A percentile compares a stretch with the other conserved stretches of the same genome.
phyloP scores from a whole-genome alignment of 306 rosid genomes.

The Gastrolobium bilobum region DNA sequence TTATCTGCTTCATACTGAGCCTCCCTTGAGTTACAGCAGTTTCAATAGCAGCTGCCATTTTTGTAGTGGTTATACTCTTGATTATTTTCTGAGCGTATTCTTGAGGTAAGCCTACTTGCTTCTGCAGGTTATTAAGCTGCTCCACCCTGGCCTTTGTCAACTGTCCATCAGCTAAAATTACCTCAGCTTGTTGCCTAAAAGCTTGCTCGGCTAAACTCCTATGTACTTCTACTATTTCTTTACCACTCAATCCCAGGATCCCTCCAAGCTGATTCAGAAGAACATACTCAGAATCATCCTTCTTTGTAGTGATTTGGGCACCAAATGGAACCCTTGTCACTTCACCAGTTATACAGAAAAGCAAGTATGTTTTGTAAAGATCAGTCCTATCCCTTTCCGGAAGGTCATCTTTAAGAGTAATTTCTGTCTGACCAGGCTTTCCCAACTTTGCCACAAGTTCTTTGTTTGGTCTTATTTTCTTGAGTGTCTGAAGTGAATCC shows the following conservation, averaged over 20 bases:
- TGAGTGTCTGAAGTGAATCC: constrained; percentile 81
- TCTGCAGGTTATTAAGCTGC: constrained; percentile 83
- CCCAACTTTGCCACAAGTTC: constrained; percentile 77
- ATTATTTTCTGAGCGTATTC: constrained; percentile 95
- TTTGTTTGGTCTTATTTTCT: constrained; percentile 74
- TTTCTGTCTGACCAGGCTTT: constrained; percentile 93
- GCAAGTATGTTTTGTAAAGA: constrained; percentile 90
- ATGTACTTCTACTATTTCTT: constrained; percentile 89
- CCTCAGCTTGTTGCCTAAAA: constrained; percentile 94
- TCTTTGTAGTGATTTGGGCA: constrained; percentile 78
- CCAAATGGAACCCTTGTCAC: constrained; percentile 87
- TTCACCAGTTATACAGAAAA: constrained; percentile 88
- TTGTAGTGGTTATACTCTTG: constrained; percentile 91
- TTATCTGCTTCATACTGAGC: constrained; percentile 86
- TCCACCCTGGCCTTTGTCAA: constrained; percentile 88
- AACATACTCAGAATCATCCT: constrained; percentile 89
- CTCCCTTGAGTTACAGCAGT: constrained; percentile 93
- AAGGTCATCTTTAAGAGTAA: constrained; percentile 92
- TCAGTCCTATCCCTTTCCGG: constrained; percentile 87
- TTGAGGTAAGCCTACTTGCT: constrained; percentile 87
- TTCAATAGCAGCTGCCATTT: constrained; percentile 95
- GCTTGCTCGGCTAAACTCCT: constrained; percentile 90
- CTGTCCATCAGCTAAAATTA: constrained; percentile 97
- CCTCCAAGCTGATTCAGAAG: constrained; percentile 86
- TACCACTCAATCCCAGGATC: constrained; percentile 80